Base-by-base conservation (phyloP, 2,329 filamentous ascomycete species). In the Aspergillus niger region DNA sequence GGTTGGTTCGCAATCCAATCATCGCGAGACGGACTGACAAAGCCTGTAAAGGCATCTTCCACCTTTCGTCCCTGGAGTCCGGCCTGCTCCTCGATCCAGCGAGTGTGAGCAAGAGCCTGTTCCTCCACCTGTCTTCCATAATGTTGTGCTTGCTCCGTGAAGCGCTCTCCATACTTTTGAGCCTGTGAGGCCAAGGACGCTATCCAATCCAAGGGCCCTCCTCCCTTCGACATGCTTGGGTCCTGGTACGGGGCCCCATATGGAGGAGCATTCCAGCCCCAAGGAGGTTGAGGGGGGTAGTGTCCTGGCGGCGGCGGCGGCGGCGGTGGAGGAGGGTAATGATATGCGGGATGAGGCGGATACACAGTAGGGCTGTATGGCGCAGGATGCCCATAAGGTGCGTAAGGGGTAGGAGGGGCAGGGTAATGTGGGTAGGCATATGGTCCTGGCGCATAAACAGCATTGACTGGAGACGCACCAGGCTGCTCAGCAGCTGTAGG, bases 61-160 rank as follows among this genome's bases (percentile, higher is more conserved):
- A 64, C 48, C 54, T 74, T 76, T 11, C 69, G 67, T 6, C 69
- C 67, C 28, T 68, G 59, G 3, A 72, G 61, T 8, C 72, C 67
- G 7, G 74, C 74, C 47, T 78, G 75, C 51, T 77, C 69, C 64
- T 79, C 75, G 8, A 77, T 63, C 69, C 75, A 76, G 10, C 72
- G 69, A 36, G 72, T 74, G 63, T 73, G 74, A 3, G 73, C 70
- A 57, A 75, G 62, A 6, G 76, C 77, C 36, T 74, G 74, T 44
- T 76, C 72, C 65, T 79, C 76, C 1, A 78, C 72, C 59, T 74
- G 70, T 32, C 72, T 66, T 30, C 76, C 71, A 61, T 76, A 77
- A 53, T 74, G 64, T 54, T 74, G 69, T 5, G 75, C 75, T 58
- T 76, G 74, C 53, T 75, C 70, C 13, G 67, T 66, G 24, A 77